Evolutionary conservation across 106 monocot species (phyloP), one percentile per base, ranked within the genome.

Genomic region (Acanthochlamys bracteata): DNA sequence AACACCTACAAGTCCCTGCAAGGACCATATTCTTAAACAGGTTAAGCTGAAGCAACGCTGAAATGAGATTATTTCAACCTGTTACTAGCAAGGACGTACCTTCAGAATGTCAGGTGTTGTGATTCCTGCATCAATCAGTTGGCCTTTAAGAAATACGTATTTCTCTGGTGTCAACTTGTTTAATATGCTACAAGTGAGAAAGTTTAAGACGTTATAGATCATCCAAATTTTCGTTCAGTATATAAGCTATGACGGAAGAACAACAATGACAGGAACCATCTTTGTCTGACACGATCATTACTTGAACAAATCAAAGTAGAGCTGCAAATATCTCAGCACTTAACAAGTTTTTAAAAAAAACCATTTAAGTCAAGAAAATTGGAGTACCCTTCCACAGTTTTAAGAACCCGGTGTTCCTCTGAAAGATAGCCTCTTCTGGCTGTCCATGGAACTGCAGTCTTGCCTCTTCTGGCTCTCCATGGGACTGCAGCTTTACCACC

Each of bases 371-470:
- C 13, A 8, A 43, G 13, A 7, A 8, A 43, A 54, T 6, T 54
- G 11, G 16, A 70, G 71, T 88, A 96, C 95, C 91, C 95, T 83
- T 96, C 91, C 4, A 96, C 76, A 42, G 95, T 85, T 84, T 96
- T 96, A 61, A 96, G 66, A 71, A 96, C 85, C 45, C 84, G 72
- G 20, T 96, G 90, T 39, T 80, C 83, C 1, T 96, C 90, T 23
- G 87, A 88, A 27, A 91, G 72, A 26, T 42, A 82, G 77, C 84
- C 80, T 76, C 80, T 82, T 62, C 76, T 68, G 7, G 71, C 77
- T 71, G 87, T 90, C 95, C 95, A 96, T 65, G 95, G 95, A 19
- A 91, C 82, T 70, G 90, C 95, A 80, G 95, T 90, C 71, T 91
- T 96, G 78, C 59, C 70, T 75, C 57, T 66, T 74, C 71, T 39